Evolutionary conservation across 352 stramenopile genomes (phyloP).

Genomic region (Globisporangium spiculum): DNA sequence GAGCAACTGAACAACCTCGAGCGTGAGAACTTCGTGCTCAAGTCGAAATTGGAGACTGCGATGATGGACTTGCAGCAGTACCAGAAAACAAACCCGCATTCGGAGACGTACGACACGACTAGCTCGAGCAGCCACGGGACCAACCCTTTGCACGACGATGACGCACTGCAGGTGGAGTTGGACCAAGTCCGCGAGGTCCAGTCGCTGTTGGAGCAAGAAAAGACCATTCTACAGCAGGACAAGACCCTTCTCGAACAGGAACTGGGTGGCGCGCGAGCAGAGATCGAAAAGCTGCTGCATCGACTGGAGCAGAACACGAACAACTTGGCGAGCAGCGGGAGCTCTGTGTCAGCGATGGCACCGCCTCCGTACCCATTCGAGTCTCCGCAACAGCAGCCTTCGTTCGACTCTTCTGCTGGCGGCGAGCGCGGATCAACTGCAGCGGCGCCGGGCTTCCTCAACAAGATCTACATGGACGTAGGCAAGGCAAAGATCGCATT

Average conservation of each 20-base stretch:
- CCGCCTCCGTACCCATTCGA: slow-evolving; percentile 15
- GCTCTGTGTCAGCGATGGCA: not conserved
- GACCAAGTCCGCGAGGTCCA: slow-evolving; percentile 33
- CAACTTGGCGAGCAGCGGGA: slow-evolving; percentile 3
- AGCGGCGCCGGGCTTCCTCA: slow-evolving; percentile 47
- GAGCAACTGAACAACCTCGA: slow-evolving; percentile 74
- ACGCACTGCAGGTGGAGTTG: slow-evolving; percentile 29
- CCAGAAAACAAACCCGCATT: slow-evolving; percentile 21
- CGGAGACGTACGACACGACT: slow-evolving; percentile 45
- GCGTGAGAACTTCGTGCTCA: slow-evolving; percentile 69
- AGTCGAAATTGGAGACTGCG: slow-evolving; percentile 47
- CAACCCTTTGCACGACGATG: slow-evolving; percentile 4
- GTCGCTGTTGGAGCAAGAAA: slow-evolving; percentile 25
- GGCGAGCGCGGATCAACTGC: slow-evolving; percentile 14
- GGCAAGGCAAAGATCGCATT: slow-evolving; percentile 74
- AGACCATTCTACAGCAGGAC: slow-evolving; percentile 20
- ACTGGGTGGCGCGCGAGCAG: slow-evolving; percentile 31
- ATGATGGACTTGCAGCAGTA: slow-evolving; percentile 42
- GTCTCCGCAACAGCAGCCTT: not conserved
- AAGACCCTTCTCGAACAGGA: slow-evolving; percentile 35
- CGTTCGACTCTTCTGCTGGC: slow-evolving; percentile 4
- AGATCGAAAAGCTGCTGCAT: slow-evolving; percentile 33
- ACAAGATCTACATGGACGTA: slow-evolving; percentile 80
- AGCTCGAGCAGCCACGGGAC: slow-evolving; percentile 34
- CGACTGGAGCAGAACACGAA: slow-evolving; percentile 24